A percentile compares a stretch with the other conserved stretches of the same genome.
Evolutionary conservation across 495 filamentous ascomycete genomes (phyloP).

Genomic region (Trichocladium uniseriatum): DNA sequence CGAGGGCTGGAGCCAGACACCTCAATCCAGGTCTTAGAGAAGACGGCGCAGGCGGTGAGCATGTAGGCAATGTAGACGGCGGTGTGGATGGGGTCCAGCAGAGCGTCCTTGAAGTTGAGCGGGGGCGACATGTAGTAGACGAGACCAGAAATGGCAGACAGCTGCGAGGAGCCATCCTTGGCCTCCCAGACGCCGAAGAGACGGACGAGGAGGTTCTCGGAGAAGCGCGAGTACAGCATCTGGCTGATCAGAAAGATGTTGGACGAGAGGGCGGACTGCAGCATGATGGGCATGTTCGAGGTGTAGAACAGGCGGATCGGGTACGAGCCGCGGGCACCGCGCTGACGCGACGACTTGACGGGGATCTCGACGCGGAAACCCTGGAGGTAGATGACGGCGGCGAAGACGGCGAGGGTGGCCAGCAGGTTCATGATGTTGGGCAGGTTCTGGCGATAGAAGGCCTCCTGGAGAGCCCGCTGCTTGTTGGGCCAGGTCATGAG

Average conservation of each 20-base stretch:
- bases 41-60: slow-evolving; percentile 92
- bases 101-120: slow-evolving; percentile 90
- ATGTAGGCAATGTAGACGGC: slow-evolving; percentile 94
- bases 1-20: slow-evolving; percentile 94
- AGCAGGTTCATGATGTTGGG: slow-evolving; percentile 99
- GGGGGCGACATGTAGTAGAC: slow-evolving; percentile 99
- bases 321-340: slow-evolving; percentile 88
- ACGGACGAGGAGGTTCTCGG: slow-evolving; percentile 93
- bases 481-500: slow-evolving; percentile 98
- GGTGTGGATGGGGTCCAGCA: slow-evolving; percentile 94
- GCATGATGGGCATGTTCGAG: slow-evolving; percentile 98
- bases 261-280: slow-evolving; percentile 94
- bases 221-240: slow-evolving; percentile 98
- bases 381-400: slow-evolving; percentile 98
- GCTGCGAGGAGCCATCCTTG: slow-evolving; percentile 89
- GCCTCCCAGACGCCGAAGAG: slow-evolving; percentile 98
- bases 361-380: slow-evolving; percentile 99
- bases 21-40: slow-evolving; percentile 99
- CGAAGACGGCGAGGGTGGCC: slow-evolving; percentile 87
- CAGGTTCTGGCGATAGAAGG: slow-evolving; percentile 98
- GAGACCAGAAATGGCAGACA: slow-evolving; percentile 82
- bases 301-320: slow-evolving; percentile 78
- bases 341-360: slow-evolving; percentile 98
- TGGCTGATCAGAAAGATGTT: slow-evolving; percentile 98
- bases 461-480: slow-evolving; percentile 91